These are phyloP conservation scores for Pseudisothecium myosuroides DNA, from an alignment of 225 moss, liverwort and hornwort species.

Conservation along the genomic window DNA sequence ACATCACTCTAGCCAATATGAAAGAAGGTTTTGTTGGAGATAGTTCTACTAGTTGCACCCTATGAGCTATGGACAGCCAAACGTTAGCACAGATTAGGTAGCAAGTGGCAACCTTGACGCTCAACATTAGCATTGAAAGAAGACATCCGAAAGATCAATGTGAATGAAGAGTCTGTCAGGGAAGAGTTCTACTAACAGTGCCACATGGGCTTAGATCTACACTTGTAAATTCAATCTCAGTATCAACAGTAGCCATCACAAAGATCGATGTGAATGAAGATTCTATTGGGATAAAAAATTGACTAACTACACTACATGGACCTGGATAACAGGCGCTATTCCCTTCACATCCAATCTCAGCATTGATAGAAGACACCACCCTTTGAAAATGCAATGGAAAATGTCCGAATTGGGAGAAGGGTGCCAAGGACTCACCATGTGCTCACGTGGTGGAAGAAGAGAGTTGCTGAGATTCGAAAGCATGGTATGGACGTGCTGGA, in stretches of 20 bases:
- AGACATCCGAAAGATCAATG: no score
- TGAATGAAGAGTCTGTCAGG: background rate
- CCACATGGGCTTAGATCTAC: background rate
- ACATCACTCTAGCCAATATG: background rate
- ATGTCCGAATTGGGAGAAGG: background rate
- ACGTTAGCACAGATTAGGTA: background rate
- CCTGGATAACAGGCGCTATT: background rate
- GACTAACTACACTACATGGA: background rate
- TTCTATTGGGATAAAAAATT: background rate
- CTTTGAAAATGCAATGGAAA: background rate
- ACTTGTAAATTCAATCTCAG: background rate
- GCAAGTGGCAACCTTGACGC: background rate
- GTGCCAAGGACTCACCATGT: background rate
- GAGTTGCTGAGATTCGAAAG: conserved; percentile 11
- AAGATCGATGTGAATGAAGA: background rate
- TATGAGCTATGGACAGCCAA: background rate
- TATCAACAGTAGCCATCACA: background rate
- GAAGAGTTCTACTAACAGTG: no score
- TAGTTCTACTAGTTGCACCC: background rate
- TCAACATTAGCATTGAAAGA: background rate
- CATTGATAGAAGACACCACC: background rate
- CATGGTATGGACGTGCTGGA: conserved; percentile 5
- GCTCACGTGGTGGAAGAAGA: background rate
- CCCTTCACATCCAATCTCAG: background rate
- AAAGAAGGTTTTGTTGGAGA: background rate